These are phyloP conservation scores for Moesziomyces aphidis DNA, from an alignment of 1,284 basidiomycete genomes.

Conservation along the genomic window DNA sequence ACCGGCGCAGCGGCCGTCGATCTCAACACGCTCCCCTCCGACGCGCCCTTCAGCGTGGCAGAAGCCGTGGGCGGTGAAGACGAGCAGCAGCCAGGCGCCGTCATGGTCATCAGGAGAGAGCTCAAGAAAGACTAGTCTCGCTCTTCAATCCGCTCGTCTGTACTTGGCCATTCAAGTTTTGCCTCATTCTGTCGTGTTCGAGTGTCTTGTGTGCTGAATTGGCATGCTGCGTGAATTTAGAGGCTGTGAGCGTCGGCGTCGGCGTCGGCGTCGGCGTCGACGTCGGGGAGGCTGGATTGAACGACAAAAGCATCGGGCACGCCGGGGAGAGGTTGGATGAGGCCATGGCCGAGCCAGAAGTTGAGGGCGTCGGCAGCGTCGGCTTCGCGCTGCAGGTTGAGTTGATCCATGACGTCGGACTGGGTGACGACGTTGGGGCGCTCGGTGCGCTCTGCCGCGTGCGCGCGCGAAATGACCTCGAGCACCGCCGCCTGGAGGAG, in stretches of 20 bases:
- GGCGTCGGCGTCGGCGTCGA: slow-evolving; percentile 4
- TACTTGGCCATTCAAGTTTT: too few species aligned
- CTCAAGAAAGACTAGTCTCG: slow-evolving; percentile 68
- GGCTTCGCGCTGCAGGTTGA: slow-evolving; percentile 42
- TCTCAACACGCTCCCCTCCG: slow-evolving; percentile 34
- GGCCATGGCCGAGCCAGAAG: slow-evolving; percentile 25
- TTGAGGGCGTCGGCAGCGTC: slow-evolving; percentile 37
- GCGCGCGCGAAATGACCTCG: slow-evolving; percentile 29
- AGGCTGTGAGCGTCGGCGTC: slow-evolving; percentile 9
- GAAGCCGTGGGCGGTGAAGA: slow-evolving; percentile 66
- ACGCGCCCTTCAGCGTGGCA: slow-evolving; percentile 50
- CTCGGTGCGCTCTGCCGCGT: slow-evolving; percentile 4
- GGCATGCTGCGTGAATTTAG: slow-evolving; percentile 1
- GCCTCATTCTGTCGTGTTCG: background rate
- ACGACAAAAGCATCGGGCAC: slow-evolving; percentile 38
- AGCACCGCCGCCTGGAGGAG: slow-evolving; percentile 38
- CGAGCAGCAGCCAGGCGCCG: slow-evolving; percentile 54
- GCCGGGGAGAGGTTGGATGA: slow-evolving; percentile 18
- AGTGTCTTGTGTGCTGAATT: background rate
- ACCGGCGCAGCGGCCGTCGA: slow-evolving; percentile 46
- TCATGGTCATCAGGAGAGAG: slow-evolving; percentile 64
- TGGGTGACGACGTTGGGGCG: slow-evolving; percentile 25
- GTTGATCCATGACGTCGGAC: slow-evolving; percentile 40
- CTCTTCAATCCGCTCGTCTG: too few species aligned
- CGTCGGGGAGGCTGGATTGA: slow-evolving; percentile 9